A percentile compares a stretch with the other conserved stretches of the same genome.
Conservation (phyloP, 140 eudicot species). For the Cichorium intybus region DNA sequence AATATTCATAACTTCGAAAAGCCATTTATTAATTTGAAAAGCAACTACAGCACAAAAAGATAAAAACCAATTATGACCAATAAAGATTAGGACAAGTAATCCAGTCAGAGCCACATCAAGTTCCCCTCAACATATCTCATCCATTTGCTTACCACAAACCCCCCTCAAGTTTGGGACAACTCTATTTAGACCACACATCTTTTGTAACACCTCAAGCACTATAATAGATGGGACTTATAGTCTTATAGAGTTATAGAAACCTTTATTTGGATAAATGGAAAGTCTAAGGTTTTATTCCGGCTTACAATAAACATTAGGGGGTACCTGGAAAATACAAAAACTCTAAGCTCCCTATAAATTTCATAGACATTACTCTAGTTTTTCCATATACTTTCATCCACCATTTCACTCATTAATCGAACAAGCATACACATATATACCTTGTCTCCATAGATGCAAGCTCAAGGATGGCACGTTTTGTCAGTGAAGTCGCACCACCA, state of each 20-base stretch:
- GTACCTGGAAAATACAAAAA: constrained; percentile 8
- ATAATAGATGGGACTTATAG: neutral
- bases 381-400: constrained; percentile 13
- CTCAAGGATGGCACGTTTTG: constrained; percentile 43
- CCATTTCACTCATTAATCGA: neutral
- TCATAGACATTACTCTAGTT: neutral
- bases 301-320: constrained; percentile 14
- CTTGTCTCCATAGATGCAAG: constrained; percentile 28
- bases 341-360: constrained; percentile 32
- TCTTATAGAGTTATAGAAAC: too few relatives aligned
- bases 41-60: constrained; percentile 24
- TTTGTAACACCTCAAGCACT: neutral
- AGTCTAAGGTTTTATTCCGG: constrained; percentile 3
- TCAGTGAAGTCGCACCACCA: constrained; percentile 48
- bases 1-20: constrained; percentile 7
- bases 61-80: constrained; percentile 21
- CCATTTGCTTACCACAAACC: neutral
- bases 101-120: constrained; percentile 25
- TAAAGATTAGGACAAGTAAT: constrained; percentile 15
- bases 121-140: constrained; percentile 14
- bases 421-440: constrained; percentile 6
- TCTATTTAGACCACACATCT: neutral
- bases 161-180: neutral
- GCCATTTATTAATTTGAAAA: constrained; percentile 29
- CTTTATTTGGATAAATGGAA: neutral